Conservation (phyloP, 192 early-diverging fungal genomes). For the Coemansia umbellata region DNA sequence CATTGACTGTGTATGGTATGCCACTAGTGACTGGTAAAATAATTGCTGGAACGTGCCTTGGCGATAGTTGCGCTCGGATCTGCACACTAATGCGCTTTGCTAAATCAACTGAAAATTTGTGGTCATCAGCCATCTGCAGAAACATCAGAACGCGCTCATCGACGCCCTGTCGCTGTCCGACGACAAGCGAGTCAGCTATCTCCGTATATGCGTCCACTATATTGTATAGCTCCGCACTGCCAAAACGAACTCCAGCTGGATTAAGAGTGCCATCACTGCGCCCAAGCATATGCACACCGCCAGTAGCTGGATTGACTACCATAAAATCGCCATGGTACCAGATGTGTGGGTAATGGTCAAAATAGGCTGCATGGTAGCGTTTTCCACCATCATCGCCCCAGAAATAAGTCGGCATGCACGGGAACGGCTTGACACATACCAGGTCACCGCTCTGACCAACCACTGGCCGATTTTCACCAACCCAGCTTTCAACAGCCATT, state of each 20-base stretch:
- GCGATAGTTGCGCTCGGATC: slow-evolving; percentile 81
- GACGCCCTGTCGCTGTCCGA: slow-evolving; percentile 80
- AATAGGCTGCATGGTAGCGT: slow-evolving; percentile 88
- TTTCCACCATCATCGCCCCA: slow-evolving; percentile 73
- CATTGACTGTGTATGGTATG: slow-evolving; percentile 94
- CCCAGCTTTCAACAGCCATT: slow-evolving; percentile 95
- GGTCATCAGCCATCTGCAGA: slow-evolving; percentile 71
- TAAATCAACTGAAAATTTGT: slow-evolving; percentile 57
- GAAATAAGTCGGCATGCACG: slow-evolving; percentile 96
- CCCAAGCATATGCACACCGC: slow-evolving; percentile 94
- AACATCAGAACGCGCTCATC: slow-evolving; percentile 94
- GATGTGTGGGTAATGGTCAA: slow-evolving; percentile 72
- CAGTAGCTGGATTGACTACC: slow-evolving; percentile 73
- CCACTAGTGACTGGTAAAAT: slow-evolving; percentile 68
- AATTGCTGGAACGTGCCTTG: slow-evolving; percentile 88
- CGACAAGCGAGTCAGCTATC: slow-evolving; percentile 81
- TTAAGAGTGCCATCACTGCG: slow-evolving; percentile 90
- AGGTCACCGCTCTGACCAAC: slow-evolving; percentile 79
- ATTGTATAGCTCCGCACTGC: slow-evolving; percentile 93
- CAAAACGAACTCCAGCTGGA: slow-evolving; percentile 89
- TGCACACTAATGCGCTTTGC: slow-evolving; percentile 66
- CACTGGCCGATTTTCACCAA: slow-evolving; percentile 55
- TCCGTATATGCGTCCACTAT: slow-evolving; percentile 78
- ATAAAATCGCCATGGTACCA: slow-evolving; percentile 99
- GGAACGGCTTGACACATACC: slow-evolving; percentile 91